These are phyloP conservation scores for Zasmidium angulare DNA, from an alignment of 2,329 filamentous ascomycete genomes.

Conservation along the genomic window DNA sequence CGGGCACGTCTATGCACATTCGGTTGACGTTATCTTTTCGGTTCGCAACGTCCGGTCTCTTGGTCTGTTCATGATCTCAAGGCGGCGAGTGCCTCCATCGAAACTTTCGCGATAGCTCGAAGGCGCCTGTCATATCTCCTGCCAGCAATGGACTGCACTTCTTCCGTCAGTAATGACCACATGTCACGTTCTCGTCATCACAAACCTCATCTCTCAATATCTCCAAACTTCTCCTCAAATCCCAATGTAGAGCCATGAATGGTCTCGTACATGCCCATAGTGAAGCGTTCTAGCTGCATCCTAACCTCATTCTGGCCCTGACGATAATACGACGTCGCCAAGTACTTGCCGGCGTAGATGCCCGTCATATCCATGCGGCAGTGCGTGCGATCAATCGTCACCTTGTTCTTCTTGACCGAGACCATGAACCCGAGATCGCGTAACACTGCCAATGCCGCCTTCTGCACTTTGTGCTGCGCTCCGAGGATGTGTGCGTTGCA, in stretches of 20 bases:
- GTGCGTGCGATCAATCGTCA: conserved; percentile 6
- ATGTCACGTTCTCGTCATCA: background rate
- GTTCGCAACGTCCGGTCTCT: too few relatives aligned
- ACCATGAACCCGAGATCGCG: conserved; percentile 15
- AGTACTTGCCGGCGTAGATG: conserved; percentile 16
- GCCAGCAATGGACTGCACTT: too few relatives aligned
- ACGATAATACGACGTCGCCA: conserved; percentile 1
- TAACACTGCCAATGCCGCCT: conserved; percentile 7
- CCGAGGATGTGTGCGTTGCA: conserved; percentile 13
- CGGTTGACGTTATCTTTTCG: too few relatives aligned
- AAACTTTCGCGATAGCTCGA: too few relatives aligned
- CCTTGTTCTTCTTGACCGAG: background rate
- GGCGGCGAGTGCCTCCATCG: too few relatives aligned
- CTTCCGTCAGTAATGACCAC: too few relatives aligned
- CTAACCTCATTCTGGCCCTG: conserved; percentile 6
- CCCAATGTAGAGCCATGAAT: conserved; percentile 12
- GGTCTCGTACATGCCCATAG: conserved; percentile 15
- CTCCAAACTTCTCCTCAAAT: conserved; percentile 9
- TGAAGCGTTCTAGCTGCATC: conserved; percentile 13
- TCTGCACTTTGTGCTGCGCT: conserved; percentile 1
- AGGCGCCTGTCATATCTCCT: too few relatives aligned
- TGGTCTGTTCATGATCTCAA: too few relatives aligned
- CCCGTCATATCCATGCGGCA: conserved; percentile 3
- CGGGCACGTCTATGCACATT: too few relatives aligned
- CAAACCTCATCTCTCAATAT: background rate